Base-by-base conservation (phyloP, 352 stramenopile genomes). In the Phytophthora rubi region DNA sequence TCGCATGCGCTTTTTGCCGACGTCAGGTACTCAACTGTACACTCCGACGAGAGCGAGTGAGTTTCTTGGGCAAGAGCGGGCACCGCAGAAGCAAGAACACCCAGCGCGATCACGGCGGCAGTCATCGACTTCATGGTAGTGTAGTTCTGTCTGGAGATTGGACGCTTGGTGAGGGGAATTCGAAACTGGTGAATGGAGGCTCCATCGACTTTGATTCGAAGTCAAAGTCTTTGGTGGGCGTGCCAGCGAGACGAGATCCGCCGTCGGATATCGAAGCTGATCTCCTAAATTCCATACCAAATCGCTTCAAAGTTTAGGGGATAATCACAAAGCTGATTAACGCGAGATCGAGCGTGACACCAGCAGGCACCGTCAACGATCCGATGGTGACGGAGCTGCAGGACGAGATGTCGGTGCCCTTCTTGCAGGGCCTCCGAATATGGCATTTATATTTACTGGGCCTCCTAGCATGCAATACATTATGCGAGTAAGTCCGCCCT, bases 1-100 rank as follows among this genome's bases (percentile, higher is more conserved):
- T 85, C 77, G 15, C 77, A 85, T 13, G 77, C 62, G 21, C 66
- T 69, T 53, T 75, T 80, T 26, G 51, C 35, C 26, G 69, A 62
- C 39, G 44, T 42, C 59, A 76, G 54, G 39, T 21, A 62, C 64
- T 76, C 64, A 10, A 67, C 55, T 3, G 69, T 79, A 52, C 76
- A 79, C 13, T 71, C 64, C 5, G 64, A 71, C 12, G 53, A 57
- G n/a, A 65, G 54, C 21, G 39, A 48, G 39, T 48, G 39, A n/a
- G 51, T 64, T 26, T 68, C 39, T 65, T 75, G 60, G 18, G 62
- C 49, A 3, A 42, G 23, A 57, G 39, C 49, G 23, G 49, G 21
- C 49, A 35, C 21, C 18, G 30, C 51, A 52, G 56, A 53, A 15
- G 49, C 66, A 10, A 71, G 21, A 12, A 39, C 45, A 44, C 35